Evolutionary conservation across 2,329 filamentous ascomycete genomes (phyloP).

Genomic region (Pezicula radicicola): DNA sequence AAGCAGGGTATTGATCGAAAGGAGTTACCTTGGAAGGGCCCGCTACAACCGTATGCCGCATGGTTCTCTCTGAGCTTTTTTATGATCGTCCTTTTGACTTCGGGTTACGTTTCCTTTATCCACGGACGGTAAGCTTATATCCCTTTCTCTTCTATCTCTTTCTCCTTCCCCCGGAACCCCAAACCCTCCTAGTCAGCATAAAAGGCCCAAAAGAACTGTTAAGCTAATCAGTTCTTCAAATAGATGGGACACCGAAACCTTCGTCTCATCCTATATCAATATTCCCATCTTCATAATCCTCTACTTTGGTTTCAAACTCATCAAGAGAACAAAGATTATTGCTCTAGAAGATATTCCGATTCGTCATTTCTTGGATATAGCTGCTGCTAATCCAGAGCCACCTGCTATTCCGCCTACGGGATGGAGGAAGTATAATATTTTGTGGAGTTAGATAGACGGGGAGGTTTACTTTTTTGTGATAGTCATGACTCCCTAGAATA

Average conservation of each 20-base stretch:
- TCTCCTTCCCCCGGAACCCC: too few relatives aligned
- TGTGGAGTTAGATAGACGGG: constrained; percentile 16
- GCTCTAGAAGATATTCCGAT: constrained; percentile 34
- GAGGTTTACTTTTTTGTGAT: too few relatives aligned
- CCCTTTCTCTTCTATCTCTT: not conserved
- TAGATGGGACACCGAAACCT: constrained; percentile 52
- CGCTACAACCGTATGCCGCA: constrained; percentile 55
- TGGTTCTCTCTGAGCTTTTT: constrained; percentile 50
- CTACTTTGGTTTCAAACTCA: constrained; percentile 49
- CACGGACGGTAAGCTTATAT: constrained; percentile 36
- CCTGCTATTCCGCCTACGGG: constrained; percentile 13
- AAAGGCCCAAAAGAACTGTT: not conserved
- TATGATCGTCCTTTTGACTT: constrained; percentile 51
- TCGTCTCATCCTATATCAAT: constrained; percentile 63
- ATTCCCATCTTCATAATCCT: constrained; percentile 57
- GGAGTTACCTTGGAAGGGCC: constrained; percentile 42
- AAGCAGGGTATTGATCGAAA: constrained; percentile 45
- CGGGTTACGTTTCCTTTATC: constrained; percentile 64
- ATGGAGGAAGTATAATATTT: constrained; percentile 19
- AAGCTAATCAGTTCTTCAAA: not conserved
- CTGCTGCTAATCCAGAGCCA: constrained; percentile 21
- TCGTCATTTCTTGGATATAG: constrained; percentile 33
- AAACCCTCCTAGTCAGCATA: too few relatives aligned
- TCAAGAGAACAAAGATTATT: constrained; percentile 44
- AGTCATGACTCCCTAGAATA: too few relatives aligned